phyloP scores from a whole-genome alignment of 805 yeast species.

The Metschnikowia lunata region DNA sequence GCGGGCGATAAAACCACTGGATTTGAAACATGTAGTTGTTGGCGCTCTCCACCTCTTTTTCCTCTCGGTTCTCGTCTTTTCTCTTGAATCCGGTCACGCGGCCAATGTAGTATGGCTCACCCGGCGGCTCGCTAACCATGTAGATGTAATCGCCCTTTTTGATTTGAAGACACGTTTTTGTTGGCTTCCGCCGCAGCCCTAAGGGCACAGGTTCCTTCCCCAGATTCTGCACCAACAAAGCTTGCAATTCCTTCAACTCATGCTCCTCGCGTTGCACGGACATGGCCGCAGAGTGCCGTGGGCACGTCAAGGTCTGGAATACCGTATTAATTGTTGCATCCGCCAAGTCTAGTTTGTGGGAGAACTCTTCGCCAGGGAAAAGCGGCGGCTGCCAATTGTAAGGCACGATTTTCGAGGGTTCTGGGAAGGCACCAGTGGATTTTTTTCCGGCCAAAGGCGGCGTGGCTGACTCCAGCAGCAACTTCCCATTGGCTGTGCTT shows the following conservation, averaged over 20 bases:
- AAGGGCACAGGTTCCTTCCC: slow-evolving; percentile 6
- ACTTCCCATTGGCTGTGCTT: background rate
- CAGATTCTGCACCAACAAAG: slow-evolving; percentile 8
- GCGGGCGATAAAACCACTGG: slow-evolving; percentile 89
- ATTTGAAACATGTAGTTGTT: slow-evolving; percentile 58
- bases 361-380: slow-evolving; percentile 35
- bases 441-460: background rate
- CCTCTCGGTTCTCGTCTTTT: slow-evolving; percentile 6
- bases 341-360: slow-evolving; percentile 37
- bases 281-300: slow-evolving; percentile 21
- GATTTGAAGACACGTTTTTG: slow-evolving; percentile 29
- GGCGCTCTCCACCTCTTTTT: slow-evolving; percentile 26
- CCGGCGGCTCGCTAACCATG: slow-evolving; percentile 87
- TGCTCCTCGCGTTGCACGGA: slow-evolving; percentile 3
- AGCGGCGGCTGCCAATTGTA: slow-evolving; percentile 50
- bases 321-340: slow-evolving; percentile 40
- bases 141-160: slow-evolving; percentile 65
- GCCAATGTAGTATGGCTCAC: slow-evolving; percentile 90
- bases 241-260: slow-evolving; percentile 10
- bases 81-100: slow-evolving; percentile 65
- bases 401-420: slow-evolving; percentile 7
- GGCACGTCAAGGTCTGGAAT: slow-evolving; percentile 36
- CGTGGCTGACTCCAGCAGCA: background rate
- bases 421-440: background rate
- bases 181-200: slow-evolving; percentile 5